Conservation (phyloP, 2,329 filamentous ascomycete genomes). For the Xylariales sp. region DNA sequence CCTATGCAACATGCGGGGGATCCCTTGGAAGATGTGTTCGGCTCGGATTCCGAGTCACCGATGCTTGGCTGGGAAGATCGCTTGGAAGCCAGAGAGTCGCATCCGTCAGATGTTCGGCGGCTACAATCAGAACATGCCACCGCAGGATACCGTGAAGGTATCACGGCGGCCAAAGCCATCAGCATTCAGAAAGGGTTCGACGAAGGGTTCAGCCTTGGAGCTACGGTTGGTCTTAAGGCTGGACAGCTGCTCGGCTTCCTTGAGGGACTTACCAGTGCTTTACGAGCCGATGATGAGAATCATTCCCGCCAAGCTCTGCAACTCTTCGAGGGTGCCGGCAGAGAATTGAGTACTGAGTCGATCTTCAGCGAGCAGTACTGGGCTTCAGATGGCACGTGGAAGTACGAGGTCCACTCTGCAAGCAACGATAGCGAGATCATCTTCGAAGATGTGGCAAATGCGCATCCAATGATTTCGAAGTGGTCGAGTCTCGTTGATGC, state of each 20-base stretch:
- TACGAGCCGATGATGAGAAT: constrained; percentile 26
- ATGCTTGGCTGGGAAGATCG: constrained; percentile 7
- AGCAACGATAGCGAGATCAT: constrained; percentile 16
- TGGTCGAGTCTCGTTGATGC: constrained; percentile 48
- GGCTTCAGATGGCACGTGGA: constrained; percentile 67
- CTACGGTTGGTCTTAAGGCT: constrained; percentile 67
- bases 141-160: constrained; percentile 85
- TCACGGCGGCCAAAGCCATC: constrained; percentile 67
- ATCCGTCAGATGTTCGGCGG: constrained; percentile 64
- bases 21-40: constrained; percentile 12
- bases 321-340: constrained; percentile 45
- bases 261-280: constrained; percentile 61
- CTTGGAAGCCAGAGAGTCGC: constrained; percentile 16
- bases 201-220: constrained; percentile 81
- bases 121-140: constrained; percentile 74
- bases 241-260: constrained; percentile 74
- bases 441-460: constrained; percentile 58
- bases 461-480: constrained; percentile 62
- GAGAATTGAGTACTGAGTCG: constrained; percentile 55
- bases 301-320: constrained; percentile 18
- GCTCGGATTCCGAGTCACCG: constrained; percentile 11
- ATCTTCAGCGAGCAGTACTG: constrained; percentile 66
- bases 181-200: constrained; percentile 88
- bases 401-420: constrained; percentile 48
- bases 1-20: constrained; percentile 6